A percentile compares a stretch with the other conserved stretches of the same genome.
phyloP scores from a whole-genome alignment of 179 eudicot species.

The Monotropa hypopitys region DNA sequence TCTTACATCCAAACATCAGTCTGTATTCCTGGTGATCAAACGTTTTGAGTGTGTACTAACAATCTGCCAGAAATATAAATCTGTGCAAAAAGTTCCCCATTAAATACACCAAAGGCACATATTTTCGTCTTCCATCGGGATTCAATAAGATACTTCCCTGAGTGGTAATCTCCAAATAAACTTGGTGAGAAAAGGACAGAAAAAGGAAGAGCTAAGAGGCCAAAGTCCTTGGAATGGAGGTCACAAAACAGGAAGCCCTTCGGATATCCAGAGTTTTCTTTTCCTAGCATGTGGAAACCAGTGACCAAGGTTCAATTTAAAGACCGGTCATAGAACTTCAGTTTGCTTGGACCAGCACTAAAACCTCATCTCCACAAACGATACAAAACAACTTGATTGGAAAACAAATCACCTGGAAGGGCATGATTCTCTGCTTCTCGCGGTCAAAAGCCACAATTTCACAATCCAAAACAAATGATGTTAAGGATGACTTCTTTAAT shows the following conservation, averaged over 20 bases:
- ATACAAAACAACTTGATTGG: background rate
- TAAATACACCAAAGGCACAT: background rate
- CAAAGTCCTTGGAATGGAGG: background rate
- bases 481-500: slow-evolving; percentile 53
- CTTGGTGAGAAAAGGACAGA: background rate
- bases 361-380: background rate
- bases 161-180: background rate
- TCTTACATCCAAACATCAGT: background rate
- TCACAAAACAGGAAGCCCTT: background rate
- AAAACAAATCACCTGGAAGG: slow-evolving; percentile 61
- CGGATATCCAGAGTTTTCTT: background rate
- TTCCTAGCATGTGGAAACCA: background rate
- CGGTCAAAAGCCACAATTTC: slow-evolving; percentile 93
- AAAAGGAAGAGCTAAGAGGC: slow-evolving; percentile 1
- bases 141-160: background rate
- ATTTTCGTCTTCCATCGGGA: background rate
- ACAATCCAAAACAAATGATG: slow-evolving; percentile 80
- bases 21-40: background rate
- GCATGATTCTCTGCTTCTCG: slow-evolving; percentile 71
- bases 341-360: background rate
- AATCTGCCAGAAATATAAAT: background rate
- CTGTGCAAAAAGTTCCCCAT: background rate
- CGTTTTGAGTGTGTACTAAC: background rate
- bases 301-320: background rate
- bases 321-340: background rate